These are phyloP conservation scores for Penicillium soppii DNA, from an alignment of 495 filamentous ascomycete genomes.

Conservation along the genomic window DNA sequence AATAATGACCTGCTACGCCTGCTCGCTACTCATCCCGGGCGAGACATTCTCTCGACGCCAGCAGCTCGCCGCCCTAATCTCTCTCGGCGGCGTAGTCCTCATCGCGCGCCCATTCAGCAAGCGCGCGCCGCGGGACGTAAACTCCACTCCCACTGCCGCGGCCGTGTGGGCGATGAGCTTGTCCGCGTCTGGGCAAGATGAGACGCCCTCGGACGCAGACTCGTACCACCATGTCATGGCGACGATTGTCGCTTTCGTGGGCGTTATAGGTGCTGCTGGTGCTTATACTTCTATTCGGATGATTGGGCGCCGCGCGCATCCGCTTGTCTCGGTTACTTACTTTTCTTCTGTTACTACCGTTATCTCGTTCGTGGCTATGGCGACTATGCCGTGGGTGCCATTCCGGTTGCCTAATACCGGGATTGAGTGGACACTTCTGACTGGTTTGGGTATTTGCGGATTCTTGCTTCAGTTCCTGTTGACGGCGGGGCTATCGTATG, in stretches of 20 bases:
- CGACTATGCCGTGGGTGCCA: constrained; percentile 55
- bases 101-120: constrained; percentile 71
- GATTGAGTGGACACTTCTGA: constrained; percentile 69
- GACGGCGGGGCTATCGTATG: constrained; percentile 74
- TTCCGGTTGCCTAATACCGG: constrained; percentile 61
- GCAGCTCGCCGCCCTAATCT: constrained; percentile 72
- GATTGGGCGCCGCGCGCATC: constrained; percentile 82
- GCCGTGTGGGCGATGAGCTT: constrained; percentile 2
- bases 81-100: constrained; percentile 76
- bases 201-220: constrained; percentile 33
- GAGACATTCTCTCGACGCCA: constrained; percentile 81
- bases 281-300: constrained; percentile 80
- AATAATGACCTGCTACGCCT: constrained; percentile 77
- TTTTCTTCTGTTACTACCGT: constrained; percentile 71
- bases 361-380: constrained; percentile 60
- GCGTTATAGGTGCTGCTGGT: constrained; percentile 74
- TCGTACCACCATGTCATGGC: constrained; percentile 67
- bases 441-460: constrained; percentile 70
- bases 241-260: constrained; percentile 70
- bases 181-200: constrained; percentile 13
- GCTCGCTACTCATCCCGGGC: constrained; percentile 66
- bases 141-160: background rate
- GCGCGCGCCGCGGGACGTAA: background rate
- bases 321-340: constrained; percentile 83
- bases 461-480: constrained; percentile 86